Conservation (phyloP, 2,329 filamentous ascomycete genomes). For the Eutypa lata region DNA sequence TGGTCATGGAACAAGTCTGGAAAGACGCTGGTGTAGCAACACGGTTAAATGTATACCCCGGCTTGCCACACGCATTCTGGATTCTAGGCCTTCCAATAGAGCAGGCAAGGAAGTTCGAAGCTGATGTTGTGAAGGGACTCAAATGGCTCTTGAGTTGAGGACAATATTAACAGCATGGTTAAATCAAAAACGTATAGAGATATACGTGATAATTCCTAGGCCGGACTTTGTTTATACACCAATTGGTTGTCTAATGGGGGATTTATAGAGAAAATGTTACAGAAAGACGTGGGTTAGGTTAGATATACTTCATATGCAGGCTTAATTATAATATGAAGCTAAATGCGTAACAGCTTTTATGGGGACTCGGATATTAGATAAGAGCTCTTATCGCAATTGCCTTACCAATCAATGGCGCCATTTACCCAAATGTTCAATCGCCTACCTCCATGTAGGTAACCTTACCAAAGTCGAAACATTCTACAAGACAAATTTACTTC, state of each 20-base stretch:
- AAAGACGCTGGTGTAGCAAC: conserved; percentile 24
- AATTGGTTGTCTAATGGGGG: too few species aligned
- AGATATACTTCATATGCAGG: too few species aligned
- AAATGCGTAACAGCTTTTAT: too few species aligned
- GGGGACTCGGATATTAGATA: not conserved
- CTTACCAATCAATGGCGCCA: not conserved
- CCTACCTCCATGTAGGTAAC: too few species aligned
- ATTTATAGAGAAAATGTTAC: too few species aligned
- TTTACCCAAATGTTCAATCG: too few species aligned
- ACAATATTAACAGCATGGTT: too few species aligned
- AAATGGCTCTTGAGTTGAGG: not conserved
- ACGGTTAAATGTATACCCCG: conserved; percentile 23
- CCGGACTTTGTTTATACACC: too few species aligned
- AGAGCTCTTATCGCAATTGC: not conserved
- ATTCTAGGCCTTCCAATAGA: conserved; percentile 18
- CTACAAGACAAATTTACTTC: conserved; percentile 16
- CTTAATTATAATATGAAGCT: too few species aligned
- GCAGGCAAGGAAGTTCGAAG: conserved; percentile 12
- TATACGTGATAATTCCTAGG: too few species aligned
- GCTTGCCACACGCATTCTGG: conserved; percentile 30
- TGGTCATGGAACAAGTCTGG: conserved; percentile 28
- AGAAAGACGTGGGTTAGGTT: too few species aligned
- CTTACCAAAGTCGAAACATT: not conserved
- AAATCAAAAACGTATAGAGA: too few species aligned
- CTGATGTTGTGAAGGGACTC: not conserved